Percentiles rank a stretch among this genome's conserved stretches.
These are phyloP conservation scores for Agrocybe pediades DNA, from an alignment of 768 basidiomycete genomes.

Conservation along the genomic window DNA sequence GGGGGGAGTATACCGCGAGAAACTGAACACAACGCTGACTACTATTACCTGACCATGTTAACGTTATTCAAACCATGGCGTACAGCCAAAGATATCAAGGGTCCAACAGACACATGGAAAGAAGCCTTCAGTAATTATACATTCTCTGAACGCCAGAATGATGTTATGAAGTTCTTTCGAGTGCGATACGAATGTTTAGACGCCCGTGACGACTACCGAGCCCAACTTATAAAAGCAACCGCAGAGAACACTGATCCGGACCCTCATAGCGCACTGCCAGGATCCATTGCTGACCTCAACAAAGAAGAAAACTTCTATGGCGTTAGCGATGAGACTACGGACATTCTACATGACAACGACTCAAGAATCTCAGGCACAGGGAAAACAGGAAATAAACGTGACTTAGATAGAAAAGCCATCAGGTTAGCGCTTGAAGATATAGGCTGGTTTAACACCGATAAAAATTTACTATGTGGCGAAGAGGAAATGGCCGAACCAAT, in stretches of 20 bases:
- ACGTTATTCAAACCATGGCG: conserved; percentile 31
- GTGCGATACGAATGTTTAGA: conserved; percentile 36
- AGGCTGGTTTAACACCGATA: no score
- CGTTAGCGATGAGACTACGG: no score
- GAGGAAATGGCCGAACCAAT: no score
- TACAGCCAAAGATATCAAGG: conserved; percentile 19
- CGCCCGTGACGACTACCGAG: conserved; percentile 30
- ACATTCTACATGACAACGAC: no score
- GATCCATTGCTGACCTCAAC: no score
- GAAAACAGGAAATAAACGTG: no score
- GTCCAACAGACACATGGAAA: conserved; percentile 20
- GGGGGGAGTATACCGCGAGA: conserved; percentile 27
- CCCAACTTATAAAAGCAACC: not conserved
- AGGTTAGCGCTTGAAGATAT: no score
- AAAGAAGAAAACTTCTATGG: no score
- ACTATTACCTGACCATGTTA: conserved; percentile 32
- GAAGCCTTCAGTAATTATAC: conserved; percentile 16
- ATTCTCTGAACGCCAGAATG: conserved; percentile 16
- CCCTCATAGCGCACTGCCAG: not conserved
- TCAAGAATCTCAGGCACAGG: no score
- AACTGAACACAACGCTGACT: conserved; percentile 31
- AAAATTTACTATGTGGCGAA: no score
- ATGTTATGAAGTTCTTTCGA: conserved; percentile 30
- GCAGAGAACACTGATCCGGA: not conserved
- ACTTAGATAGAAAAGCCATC: no score